These are phyloP conservation scores for Starmerella apicola DNA, from an alignment of 805 yeast species.

Conservation along the genomic window DNA sequence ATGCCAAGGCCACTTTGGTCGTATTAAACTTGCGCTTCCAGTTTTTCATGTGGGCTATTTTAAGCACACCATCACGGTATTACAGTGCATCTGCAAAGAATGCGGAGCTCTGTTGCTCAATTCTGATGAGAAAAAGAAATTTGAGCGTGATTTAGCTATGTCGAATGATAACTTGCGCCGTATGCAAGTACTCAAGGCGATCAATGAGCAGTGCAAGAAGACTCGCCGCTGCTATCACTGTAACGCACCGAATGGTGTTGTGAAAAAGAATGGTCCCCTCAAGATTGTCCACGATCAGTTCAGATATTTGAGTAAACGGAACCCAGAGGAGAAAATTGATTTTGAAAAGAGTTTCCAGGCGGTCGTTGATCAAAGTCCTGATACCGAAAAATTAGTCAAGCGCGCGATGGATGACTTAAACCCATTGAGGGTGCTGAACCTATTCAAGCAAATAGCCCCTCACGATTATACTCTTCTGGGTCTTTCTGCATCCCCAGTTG, in stretches of 20 bases:
- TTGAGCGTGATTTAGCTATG: conserved; percentile 64
- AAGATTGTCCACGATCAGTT: conserved; percentile 92
- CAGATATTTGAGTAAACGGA: conserved; percentile 87
- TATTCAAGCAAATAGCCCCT: conserved; percentile 76
- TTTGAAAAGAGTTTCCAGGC: conserved; percentile 83
- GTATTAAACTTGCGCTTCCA: conserved; percentile 81
- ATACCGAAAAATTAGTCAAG: conserved; percentile 72
- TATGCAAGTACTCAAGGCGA: conserved; percentile 73
- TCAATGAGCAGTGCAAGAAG: conserved; percentile 87
- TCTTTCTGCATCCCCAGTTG: conserved; percentile 83
- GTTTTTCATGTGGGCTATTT: conserved; percentile 97
- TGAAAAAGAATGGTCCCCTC: conserved; percentile 91
- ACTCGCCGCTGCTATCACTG: conserved; percentile 74
- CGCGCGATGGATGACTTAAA: conserved; percentile 87
- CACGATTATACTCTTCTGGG: conserved; percentile 89
- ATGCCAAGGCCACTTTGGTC: conserved; percentile 98
- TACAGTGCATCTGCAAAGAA: conserved; percentile 81
- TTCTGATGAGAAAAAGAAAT: conserved; percentile 56
- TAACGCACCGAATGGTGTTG: conserved; percentile 88
- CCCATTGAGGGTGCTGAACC: conserved; percentile 74
- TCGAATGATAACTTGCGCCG: conserved; percentile 86
- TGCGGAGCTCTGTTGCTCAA: conserved; percentile 71
- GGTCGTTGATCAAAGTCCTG: conserved; percentile 68
- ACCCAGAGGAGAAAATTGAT: conserved; percentile 65
- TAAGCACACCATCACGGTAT: conserved; percentile 74